These are phyloP conservation scores for Cryptosporidium parvum DNA, from an alignment of 169 alveolate genomes.

Conservation along the genomic window DNA sequence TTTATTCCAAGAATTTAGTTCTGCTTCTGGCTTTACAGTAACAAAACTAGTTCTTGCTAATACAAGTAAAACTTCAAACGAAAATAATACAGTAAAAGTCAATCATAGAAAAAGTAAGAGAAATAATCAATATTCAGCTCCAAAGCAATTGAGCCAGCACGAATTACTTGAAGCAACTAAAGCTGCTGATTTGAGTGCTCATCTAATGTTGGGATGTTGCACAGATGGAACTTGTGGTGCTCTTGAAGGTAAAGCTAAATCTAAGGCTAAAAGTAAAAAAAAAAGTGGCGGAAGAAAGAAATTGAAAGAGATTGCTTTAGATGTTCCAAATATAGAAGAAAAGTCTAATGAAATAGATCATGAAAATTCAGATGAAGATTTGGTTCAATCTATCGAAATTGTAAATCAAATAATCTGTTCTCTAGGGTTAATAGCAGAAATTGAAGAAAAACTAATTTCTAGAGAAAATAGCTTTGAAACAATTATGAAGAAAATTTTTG, in stretches of 20 bases:
- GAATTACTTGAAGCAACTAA: not conserved
- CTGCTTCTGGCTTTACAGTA: not conserved
- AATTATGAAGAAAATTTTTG: not conserved
- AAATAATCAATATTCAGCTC: not conserved
- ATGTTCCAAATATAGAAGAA: not conserved
- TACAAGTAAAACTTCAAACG: too few relatives aligned
- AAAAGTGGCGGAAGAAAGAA: not conserved
- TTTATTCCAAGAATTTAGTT: too few relatives aligned
- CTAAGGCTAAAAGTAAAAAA: not conserved
- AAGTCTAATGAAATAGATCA: not conserved
- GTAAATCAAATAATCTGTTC: not conserved
- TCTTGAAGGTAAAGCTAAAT: not conserved
- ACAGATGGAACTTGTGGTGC: conserved; percentile 7
- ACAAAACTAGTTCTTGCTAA: not conserved
- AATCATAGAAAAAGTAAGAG: not conserved
- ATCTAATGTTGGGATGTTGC: conserved; percentile 4
- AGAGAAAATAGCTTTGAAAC: not conserved
- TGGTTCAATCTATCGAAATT: not conserved
- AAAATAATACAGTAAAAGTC: not conserved
- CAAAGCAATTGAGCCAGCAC: not conserved
- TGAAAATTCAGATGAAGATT: not conserved
- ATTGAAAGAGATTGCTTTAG: not conserved
- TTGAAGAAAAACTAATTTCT: not conserved
- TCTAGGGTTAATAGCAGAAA: not conserved
- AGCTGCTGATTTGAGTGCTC: not conserved